These are phyloP conservation scores for Globisporangium paddicum DNA, from an alignment of 352 stramenopile species.

Conservation along the genomic window DNA sequence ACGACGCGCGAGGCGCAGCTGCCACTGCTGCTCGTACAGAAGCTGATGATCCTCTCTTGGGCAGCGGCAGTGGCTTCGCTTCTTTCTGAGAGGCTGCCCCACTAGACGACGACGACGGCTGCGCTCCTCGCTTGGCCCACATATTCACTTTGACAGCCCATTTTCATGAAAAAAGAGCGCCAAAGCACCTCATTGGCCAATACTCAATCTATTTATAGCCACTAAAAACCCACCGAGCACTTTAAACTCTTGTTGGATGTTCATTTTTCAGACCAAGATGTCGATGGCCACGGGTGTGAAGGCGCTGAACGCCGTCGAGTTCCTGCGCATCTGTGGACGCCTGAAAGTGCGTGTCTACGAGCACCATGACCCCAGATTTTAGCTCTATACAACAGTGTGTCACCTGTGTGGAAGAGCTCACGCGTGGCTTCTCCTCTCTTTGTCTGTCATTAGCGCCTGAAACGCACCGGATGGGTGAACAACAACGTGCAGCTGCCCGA, in stretches of 20 bases:
- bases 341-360: constrained; percentile 47
- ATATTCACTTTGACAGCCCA: constrained; percentile 19
- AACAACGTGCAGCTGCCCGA: constrained; percentile 86
- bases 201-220: neutral
- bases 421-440: neutral
- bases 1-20: neutral
- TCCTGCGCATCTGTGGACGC: constrained; percentile 70
- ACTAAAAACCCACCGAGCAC: too few species aligned
- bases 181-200: constrained; percentile 26
- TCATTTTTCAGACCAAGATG: too few species aligned
- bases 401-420: too few species aligned
- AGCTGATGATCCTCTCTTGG: neutral
- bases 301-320: constrained; percentile 69
- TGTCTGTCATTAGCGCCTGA: constrained; percentile 50
- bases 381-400: too few species aligned
- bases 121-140: constrained; percentile 31
- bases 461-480: constrained; percentile 92
- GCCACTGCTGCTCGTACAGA: constrained; percentile 2
- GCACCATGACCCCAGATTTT: too few species aligned
- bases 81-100: neutral
- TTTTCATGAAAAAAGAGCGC: constrained; percentile 10
- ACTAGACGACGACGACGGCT: constrained; percentile 6
- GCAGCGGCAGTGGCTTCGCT: neutral
- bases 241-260: too few species aligned
- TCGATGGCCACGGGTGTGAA: constrained; percentile 53